phyloP scores from a whole-genome alignment of 805 yeast species.

The Metschnikowia hibisci region DNA sequence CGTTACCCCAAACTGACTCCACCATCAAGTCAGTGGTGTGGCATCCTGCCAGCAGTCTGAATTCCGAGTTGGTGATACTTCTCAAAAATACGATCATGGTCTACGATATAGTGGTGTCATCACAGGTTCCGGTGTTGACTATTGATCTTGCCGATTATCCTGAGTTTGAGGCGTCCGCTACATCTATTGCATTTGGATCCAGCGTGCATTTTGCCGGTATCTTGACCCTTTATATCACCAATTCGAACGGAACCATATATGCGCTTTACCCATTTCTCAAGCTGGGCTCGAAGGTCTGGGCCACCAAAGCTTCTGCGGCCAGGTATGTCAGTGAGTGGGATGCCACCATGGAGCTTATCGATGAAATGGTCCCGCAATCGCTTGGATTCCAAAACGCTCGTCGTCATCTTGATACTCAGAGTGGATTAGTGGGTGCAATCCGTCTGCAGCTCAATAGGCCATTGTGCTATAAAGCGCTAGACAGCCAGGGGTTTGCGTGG shows the following conservation, averaged over 20 bases:
- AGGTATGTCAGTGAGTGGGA: constrained; percentile 11
- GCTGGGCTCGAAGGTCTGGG: constrained; percentile 4
- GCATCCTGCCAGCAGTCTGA: constrained; percentile 17
- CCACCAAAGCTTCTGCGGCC: constrained; percentile 10
- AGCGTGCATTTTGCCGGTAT: constrained; percentile 11
- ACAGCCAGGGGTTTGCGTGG: background rate
- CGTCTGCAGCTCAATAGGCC: constrained; percentile 7
- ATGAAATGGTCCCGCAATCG: constrained; percentile 12
- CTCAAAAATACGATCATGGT: constrained; percentile 9
- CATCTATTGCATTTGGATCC: constrained; percentile 18
- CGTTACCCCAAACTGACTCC: background rate
- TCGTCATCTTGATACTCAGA: constrained; percentile 6
- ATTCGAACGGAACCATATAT: constrained; percentile 7
- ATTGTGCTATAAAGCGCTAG: constrained; percentile 3
- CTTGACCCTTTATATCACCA: constrained; percentile 15
- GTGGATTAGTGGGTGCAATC: constrained; percentile 5
- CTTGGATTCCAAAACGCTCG: constrained; percentile 6
- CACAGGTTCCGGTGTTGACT: constrained; percentile 9
- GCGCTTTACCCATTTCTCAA: constrained; percentile 16
- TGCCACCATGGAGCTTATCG: constrained; percentile 2
- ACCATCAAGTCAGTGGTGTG: constrained; percentile 9
- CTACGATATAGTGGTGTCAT: constrained; percentile 14
- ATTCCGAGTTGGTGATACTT: constrained; percentile 15
- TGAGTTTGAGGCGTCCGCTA: constrained; percentile 5
- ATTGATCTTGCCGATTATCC: constrained; percentile 5